Percentiles rank a stretch among this genome's conserved stretches.
phyloP scores from a whole-genome alignment of 2,329 filamentous ascomycete genomes.

The Colletotrichum salicis region DNA sequence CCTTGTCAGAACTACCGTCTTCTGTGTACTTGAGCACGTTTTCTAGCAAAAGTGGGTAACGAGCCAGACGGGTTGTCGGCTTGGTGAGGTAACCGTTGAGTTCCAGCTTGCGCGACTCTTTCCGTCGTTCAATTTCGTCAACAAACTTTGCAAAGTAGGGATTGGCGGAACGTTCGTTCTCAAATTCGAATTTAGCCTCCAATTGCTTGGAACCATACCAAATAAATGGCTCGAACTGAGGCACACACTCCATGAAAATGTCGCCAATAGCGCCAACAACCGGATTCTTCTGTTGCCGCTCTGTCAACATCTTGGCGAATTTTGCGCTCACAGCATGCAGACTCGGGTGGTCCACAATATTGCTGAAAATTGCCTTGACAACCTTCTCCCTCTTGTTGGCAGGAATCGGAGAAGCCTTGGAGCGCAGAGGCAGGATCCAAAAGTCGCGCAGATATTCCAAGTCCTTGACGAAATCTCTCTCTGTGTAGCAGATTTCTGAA shows the following conservation, averaged over 20 bases:
- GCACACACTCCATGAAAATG: constrained; percentile 91
- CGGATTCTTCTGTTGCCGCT: constrained; percentile 88
- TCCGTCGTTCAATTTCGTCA: constrained; percentile 93
- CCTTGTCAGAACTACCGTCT: constrained; percentile 87
- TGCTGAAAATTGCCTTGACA: constrained; percentile 93
- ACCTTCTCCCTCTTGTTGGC: constrained; percentile 88
- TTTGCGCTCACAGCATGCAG: constrained; percentile 91
- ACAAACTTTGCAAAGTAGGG: constrained; percentile 89
- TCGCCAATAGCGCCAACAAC: constrained; percentile 92
- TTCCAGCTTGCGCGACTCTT: constrained; percentile 96
- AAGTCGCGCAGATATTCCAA: constrained; percentile 97
- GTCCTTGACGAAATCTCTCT: constrained; percentile 98
- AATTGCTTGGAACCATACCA: constrained; percentile 95
- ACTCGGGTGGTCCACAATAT: constrained; percentile 83
- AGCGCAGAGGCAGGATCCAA: constrained; percentile 93
- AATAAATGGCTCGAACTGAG: constrained; percentile 95
- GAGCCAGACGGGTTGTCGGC: constrained; percentile 91
- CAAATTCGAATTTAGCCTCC: constrained; percentile 97
- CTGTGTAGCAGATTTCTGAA: constrained; percentile 98
- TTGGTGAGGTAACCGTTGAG: constrained; percentile 98
- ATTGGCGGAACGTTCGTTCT: constrained; percentile 92
- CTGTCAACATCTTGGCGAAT: constrained; percentile 87
- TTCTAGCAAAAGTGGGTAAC: constrained; percentile 92
- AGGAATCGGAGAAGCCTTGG: constrained; percentile 86
- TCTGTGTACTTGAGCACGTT: constrained; percentile 93